These are phyloP conservation scores for Melampsora larici-populina DNA, from an alignment of 1,284 basidiomycete species.

Conservation along the genomic window DNA sequence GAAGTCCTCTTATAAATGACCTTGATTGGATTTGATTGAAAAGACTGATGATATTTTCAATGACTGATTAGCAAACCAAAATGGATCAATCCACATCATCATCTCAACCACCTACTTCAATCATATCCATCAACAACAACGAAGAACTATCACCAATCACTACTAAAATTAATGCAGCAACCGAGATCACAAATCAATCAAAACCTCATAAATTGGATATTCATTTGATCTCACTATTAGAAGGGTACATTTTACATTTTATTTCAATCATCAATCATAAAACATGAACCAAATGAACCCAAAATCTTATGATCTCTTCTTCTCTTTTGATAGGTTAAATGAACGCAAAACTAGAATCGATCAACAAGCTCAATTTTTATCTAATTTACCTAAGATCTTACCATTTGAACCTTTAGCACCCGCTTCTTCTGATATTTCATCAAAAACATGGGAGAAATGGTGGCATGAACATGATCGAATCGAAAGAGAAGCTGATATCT, in stretches of 20 bases:
- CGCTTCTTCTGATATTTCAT: constrained; percentile 10
- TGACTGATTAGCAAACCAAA: not conserved
- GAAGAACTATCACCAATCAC: not conserved
- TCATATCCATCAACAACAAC: not conserved
- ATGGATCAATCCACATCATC: not conserved
- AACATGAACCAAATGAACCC: not conserved
- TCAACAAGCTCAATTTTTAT: constrained; percentile 31
- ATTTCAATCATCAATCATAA: not conserved
- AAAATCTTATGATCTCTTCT: not conserved
- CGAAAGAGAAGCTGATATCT: constrained; percentile 38
- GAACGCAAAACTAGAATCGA: constrained; percentile 36
- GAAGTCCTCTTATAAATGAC: not conserved
- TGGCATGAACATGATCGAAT: constrained; percentile 39
- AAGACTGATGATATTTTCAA: not conserved
- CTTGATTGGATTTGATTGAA: not conserved
- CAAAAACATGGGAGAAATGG: constrained; percentile 35
- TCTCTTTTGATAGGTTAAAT: constrained; percentile 17
- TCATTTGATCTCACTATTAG: constrained; percentile 29
- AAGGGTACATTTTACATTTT: constrained; percentile 9
- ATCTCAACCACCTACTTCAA: not conserved
- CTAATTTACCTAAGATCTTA: constrained; percentile 31
- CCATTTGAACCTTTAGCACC: constrained; percentile 41
- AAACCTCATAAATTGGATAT: constrained; percentile 17
- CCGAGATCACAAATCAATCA: not conserved
- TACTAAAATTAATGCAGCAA: not conserved